Evolutionary conservation across 352 stramenopile species (phyloP), one percentile per base, ranked within the genome.

Genomic region (Blastocystis sp.): DNA sequence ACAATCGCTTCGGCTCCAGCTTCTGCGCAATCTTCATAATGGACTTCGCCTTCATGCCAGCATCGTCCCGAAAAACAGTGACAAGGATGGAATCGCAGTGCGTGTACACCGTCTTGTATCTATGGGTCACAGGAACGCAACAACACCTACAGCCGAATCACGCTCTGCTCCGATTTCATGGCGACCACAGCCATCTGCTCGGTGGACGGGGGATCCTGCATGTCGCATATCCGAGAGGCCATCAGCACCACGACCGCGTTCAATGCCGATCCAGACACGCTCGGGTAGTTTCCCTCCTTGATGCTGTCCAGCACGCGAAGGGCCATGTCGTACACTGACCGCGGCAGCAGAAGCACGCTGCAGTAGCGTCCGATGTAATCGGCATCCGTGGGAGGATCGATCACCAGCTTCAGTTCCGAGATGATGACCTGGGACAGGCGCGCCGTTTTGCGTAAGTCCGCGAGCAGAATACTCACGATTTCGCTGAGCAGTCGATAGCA

Each of bases 1-100:
- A 84, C 74, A 84, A 53, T 28, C 56, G 61, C 74, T 84, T 84
- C 14, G 74, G 74, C n/a, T 84, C 74, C 5, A 84, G 60, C 74
- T 84, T 84, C 43, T 84, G 74, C 4, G 60, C 56, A 43, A 84
- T 56, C 28, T 84, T 84, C 21, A 84, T 61, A 48, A 84, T 84
- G 9, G 48, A 28, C 45, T 84, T 84, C 7, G 74, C 56, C 40
- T 28, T 52, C 56, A 84, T 64, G 38, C n/a, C 11, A 11, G 74
- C 17, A 60, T 67, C 14, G 56, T 84, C 60, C 40, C 41, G 65
- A 84, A 59, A 84, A 10, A 69, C 53, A 38, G 52, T n/a, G 9
- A 84, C 74, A 14, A 84, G 28, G 0, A 84, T 69, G 28, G 74
- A 62, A 84, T 84, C 74, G 61, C 74, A 84, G 56, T 84, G 56